Conservation (phyloP, 148 eudicot genomes). For the Rhododendron henanense region DNA sequence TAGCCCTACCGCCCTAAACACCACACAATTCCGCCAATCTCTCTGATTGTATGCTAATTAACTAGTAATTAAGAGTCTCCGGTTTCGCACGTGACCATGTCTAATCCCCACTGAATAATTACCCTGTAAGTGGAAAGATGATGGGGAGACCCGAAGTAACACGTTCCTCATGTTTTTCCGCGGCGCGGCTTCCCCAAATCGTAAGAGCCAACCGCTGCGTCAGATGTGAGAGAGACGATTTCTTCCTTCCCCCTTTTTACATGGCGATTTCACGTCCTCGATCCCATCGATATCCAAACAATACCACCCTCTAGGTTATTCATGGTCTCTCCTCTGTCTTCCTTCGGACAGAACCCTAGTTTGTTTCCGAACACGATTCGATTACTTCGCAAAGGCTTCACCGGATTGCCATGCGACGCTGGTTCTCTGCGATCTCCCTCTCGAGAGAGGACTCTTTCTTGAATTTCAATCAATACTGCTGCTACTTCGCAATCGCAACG, state of each 20-base stretch:
- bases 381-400: background rate
- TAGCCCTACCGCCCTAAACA: background rate
- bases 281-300: conserved; percentile 10
- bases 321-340: background rate
- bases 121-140: background rate
- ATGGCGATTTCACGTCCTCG: conserved; percentile 1
- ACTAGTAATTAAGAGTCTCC: background rate
- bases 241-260: background rate
- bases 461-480: background rate
- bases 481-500: background rate
- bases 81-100: background rate
- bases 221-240: background rate
- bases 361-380: background rate
- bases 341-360: conserved; percentile 3
- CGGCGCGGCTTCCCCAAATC: background rate
- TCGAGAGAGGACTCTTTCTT: conserved; percentile 48
- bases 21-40: background rate
- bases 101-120: background rate
- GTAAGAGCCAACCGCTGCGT: background rate
- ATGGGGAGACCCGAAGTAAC: background rate
- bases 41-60: background rate
- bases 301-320: background rate
- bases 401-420: conserved; percentile 77
- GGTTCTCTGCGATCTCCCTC: conserved; percentile 45
- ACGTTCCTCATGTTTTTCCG: background rate